These are phyloP conservation scores for Penicillium coffeae DNA, from an alignment of 495 filamentous ascomycete genomes.

Conservation along the genomic window DNA sequence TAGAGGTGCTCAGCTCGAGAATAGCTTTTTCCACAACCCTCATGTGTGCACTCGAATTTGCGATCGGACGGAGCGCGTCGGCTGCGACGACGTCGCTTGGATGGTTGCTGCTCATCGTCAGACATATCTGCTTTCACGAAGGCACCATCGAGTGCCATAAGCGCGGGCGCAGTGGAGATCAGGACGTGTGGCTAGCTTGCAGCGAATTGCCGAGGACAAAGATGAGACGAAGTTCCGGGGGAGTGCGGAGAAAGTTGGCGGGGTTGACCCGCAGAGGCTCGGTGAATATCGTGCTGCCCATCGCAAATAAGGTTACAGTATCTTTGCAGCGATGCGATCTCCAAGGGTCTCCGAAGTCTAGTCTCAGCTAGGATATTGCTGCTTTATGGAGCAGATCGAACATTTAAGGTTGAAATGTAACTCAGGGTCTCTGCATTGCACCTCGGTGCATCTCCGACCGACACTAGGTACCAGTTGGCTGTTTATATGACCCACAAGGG, in stretches of 20 bases:
- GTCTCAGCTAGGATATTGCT: neutral
- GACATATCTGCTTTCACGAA: conserved; percentile 20
- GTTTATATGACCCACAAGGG: too few relatives aligned
- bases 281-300: neutral
- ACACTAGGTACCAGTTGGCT: neutral
- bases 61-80: conserved; percentile 82
- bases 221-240: neutral
- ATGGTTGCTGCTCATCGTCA: conserved; percentile 23
- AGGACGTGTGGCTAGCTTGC: too few relatives aligned
- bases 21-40: conserved; percentile 92
- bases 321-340: neutral
- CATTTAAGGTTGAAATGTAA: neutral
- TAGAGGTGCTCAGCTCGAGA: conserved; percentile 96
- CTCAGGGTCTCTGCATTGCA: neutral
- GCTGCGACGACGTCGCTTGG: conserved; percentile 28
- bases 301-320: neutral
- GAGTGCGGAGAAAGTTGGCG: neutral
- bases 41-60: conserved; percentile 88
- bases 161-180: neutral
- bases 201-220: neutral
- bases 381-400: neutral
- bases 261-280: neutral
- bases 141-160: conserved; percentile 25
- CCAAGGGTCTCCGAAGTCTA: neutral
- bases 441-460: neutral